These are phyloP conservation scores for Nepenthes mirabilis DNA, from an alignment of 148 eudicot species.

Conservation along the genomic window DNA sequence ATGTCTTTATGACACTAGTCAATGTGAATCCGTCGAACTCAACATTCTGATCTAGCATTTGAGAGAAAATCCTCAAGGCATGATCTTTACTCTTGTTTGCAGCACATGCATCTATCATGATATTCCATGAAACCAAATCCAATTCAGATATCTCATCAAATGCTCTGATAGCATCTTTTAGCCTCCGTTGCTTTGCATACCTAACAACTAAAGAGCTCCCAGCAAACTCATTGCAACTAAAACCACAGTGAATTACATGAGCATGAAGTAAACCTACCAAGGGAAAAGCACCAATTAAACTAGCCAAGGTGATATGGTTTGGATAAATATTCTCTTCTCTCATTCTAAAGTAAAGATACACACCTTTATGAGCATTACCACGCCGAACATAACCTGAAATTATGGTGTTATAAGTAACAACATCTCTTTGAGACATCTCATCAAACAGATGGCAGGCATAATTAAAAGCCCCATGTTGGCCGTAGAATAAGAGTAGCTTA, in stretches of 20 bases:
- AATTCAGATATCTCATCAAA: constrained; percentile 11
- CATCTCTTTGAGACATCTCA: constrained; percentile 26
- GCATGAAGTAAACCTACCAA: constrained; percentile 13
- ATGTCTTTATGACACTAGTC: constrained; percentile 26
- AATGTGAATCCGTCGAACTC: constrained; percentile 26
- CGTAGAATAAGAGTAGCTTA: constrained; percentile 12
- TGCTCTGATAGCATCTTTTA: constrained; percentile 17
- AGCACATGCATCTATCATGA: constrained; percentile 19
- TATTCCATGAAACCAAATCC: constrained; percentile 30
- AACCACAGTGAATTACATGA: constrained; percentile 17
- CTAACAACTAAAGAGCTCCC: constrained; percentile 24
- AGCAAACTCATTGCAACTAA: constrained; percentile 13
- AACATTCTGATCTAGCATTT: constrained; percentile 12
- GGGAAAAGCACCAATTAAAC: constrained; percentile 10
- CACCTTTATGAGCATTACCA: constrained; percentile 4
- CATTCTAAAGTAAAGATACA: constrained; percentile 12
- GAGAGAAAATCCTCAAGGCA: constrained; percentile 15
- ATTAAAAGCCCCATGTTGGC: background rate
- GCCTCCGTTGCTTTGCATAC: constrained; percentile 14
- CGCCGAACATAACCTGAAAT: constrained; percentile 10
- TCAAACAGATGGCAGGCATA: constrained; percentile 21
- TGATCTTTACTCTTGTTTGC: constrained; percentile 10
- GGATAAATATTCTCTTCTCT: constrained; percentile 10
- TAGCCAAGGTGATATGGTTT: constrained; percentile 21
- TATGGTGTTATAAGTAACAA: constrained; percentile 20